Base-by-base conservation (phyloP, 768 basidiomycete genomes). In the Boletus reticuloceps region DNA sequence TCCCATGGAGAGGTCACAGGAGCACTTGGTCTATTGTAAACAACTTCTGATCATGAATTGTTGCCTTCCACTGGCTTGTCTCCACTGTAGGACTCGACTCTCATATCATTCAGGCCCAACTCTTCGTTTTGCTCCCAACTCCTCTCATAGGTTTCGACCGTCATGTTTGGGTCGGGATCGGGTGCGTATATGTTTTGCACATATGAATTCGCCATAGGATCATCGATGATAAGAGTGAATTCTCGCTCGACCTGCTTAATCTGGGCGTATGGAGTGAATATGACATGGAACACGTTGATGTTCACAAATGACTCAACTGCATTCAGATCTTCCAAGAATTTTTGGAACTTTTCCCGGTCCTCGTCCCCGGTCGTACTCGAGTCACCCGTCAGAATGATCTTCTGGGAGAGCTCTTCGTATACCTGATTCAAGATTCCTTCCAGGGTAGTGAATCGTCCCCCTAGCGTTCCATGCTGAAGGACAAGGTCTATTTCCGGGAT, bases 161-260 rank as follows among this genome's bases (percentile, higher is more conserved):
- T 77, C 90, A 99, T 92, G 65, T 94, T 94, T 2, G 96, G 96
- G 67, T 98, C 96, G 0, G 91, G 86, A 67, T 99, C 96, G 5
- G 97, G 97, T 0, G 97, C 96, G 68, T 96, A 98, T n/a, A 95
- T 64, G 69, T 94, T 97, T 70, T 99, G 97, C 43, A 99, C 76
- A 67, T 98, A 95, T 3, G 93, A 95, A 70, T 98, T 98, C 14
- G 92, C 88, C 19, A 98, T 77, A 4, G 97, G 97, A 67, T 98
- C 96, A 65, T 98, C 96, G 11, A 99, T 77, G 68, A 98, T 89
- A 56, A 99, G 68, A 0, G 96, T 98, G 74, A 96, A 99, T 5
- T 88, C 86, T 34, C 77, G 78, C 49, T 86, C 81, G 13, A 82
- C 95, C 42, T 77, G 79, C 73, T 92, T 94, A 59, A 94, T 82